Conservation (phyloP, 495 filamentous ascomycete species). For the Podospora comata region DNA sequence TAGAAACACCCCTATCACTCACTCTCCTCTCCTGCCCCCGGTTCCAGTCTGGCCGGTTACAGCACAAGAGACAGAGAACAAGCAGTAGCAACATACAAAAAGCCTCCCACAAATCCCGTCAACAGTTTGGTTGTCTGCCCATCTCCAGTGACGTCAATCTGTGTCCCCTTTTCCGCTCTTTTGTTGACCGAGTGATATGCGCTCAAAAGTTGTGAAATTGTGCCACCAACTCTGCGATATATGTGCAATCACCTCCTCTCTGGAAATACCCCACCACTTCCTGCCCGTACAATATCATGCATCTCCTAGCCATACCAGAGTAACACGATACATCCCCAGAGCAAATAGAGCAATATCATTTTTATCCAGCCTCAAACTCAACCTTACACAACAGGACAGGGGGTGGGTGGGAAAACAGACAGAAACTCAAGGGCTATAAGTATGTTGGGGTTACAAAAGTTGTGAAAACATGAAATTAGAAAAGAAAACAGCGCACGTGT, state of each 20-base stretch:
- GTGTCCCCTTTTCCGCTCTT: background rate
- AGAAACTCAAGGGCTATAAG: background rate
- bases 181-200: background rate
- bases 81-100: background rate
- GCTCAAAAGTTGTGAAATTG: background rate
- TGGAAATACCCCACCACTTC: background rate
- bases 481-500: background rate
- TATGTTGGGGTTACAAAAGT: background rate
- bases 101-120: background rate
- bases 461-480: background rate
- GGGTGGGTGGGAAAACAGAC: background rate
- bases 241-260: background rate
- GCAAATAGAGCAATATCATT: background rate
- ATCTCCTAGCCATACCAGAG: background rate
- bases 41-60: background rate
- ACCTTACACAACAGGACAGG: background rate
- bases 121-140: background rate
- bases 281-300: background rate
- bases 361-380: slow-evolving; percentile 1
- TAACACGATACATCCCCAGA: background rate
- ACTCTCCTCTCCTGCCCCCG: background rate
- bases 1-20: background rate
- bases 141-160: background rate
- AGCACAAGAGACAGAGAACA: background rate
- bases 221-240: background rate